These are phyloP conservation scores for Didymella pinodella DNA, from an alignment of 2,329 filamentous ascomycete species.

Conservation along the genomic window DNA sequence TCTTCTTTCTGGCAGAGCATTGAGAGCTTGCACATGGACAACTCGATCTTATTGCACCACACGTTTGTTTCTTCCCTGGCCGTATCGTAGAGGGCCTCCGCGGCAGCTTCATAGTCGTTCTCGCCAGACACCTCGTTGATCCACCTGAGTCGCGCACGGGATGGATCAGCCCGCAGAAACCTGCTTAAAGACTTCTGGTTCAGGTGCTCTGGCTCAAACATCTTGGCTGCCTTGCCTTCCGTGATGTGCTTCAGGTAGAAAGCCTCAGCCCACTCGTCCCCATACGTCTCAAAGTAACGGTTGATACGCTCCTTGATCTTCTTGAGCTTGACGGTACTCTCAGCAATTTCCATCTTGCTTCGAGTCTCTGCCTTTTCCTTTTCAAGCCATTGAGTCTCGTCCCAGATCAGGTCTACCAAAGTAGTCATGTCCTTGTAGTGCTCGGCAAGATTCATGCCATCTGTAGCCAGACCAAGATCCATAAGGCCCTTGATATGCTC, in stretches of 20 bases:
- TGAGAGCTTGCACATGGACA: slow-evolving; percentile 86
- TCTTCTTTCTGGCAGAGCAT: slow-evolving; percentile 62
- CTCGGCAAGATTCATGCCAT: slow-evolving; percentile 69
- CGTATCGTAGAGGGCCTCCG: slow-evolving; percentile 72
- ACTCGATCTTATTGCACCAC: slow-evolving; percentile 93
- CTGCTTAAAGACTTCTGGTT: slow-evolving; percentile 77
- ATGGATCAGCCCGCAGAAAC: slow-evolving; percentile 76
- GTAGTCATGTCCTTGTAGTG: slow-evolving; percentile 69
- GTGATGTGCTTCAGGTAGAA: slow-evolving; percentile 82
- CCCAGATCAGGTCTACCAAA: slow-evolving; percentile 62
- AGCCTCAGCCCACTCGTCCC: slow-evolving; percentile 73
- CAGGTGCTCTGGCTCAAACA: slow-evolving; percentile 73
- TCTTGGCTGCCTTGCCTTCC: slow-evolving; percentile 50
- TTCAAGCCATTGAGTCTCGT: slow-evolving; percentile 54
- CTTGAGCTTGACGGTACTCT: slow-evolving; percentile 52
- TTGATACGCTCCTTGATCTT: slow-evolving; percentile 54
- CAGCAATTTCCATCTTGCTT: slow-evolving; percentile 48
- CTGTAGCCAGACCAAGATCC: slow-evolving; percentile 62
- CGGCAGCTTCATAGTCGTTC: slow-evolving; percentile 76
- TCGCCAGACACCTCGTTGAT: slow-evolving; percentile 89
- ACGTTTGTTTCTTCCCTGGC: slow-evolving; percentile 78
- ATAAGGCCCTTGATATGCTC: slow-evolving; percentile 54
- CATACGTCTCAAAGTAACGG: slow-evolving; percentile 69
- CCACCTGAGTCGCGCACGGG: slow-evolving; percentile 84
- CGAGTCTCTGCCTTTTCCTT: slow-evolving; percentile 38